Conservation (phyloP, 1,139 yeast species). For the Diutina ranongensis region DNA sequence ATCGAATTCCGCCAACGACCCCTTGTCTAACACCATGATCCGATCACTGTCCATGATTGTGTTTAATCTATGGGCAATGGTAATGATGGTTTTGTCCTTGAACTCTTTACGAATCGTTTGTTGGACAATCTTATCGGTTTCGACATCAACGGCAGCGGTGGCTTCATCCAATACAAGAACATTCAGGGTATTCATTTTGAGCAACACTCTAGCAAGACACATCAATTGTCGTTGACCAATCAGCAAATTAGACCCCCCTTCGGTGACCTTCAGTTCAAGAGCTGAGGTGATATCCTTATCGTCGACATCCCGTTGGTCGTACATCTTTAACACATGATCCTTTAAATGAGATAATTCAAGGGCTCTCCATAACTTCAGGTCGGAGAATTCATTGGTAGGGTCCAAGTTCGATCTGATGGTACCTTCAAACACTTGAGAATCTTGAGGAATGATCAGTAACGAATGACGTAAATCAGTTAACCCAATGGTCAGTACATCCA, state of each 20-base stretch:
- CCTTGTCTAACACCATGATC: conserved; percentile 78
- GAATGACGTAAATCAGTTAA: conserved; percentile 74
- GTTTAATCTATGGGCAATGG: conserved; percentile 91
- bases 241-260: conserved; percentile 81
- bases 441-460: conserved; percentile 91
- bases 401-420: conserved; percentile 81
- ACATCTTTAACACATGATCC: conserved; percentile 58
- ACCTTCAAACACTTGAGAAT: conserved; percentile 93
- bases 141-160: conserved; percentile 95
- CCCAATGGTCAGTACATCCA: conserved; percentile 65
- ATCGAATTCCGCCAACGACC: conserved; percentile 81
- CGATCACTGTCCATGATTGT: conserved; percentile 88
- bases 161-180: conserved; percentile 88
- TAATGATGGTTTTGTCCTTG: conserved; percentile 78
- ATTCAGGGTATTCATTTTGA: conserved; percentile 52
- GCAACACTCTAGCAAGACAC: conserved; percentile 80
- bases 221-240: conserved; percentile 89
- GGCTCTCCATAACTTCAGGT: conserved; percentile 77
- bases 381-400: conserved; percentile 60
- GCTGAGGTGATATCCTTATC: conserved; percentile 23
- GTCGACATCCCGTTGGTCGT: conserved; percentile 19
- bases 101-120: conserved; percentile 79
- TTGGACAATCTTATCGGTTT: conserved; percentile 81
- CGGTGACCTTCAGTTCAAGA: conserved; percentile 54
- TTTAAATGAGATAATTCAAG: conserved; percentile 79